phyloP scores from a whole-genome alignment of 129 eudicot genomes.

The Helichrysum umbraculigerum region DNA sequence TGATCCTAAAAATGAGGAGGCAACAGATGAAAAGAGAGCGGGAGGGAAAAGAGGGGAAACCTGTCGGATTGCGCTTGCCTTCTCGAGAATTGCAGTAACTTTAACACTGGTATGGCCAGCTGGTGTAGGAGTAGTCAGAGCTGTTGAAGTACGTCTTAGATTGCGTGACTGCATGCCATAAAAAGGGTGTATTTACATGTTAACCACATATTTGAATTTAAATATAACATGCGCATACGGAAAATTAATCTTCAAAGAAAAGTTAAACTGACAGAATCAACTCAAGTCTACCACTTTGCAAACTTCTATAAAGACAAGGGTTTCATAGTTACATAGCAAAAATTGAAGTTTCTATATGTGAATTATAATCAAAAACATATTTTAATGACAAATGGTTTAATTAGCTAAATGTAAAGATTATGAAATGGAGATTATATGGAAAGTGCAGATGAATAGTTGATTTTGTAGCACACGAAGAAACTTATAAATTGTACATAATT shows the following conservation, averaged over 20 bases:
- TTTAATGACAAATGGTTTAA: too few relatives aligned
- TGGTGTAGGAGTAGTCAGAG: conserved; percentile 47
- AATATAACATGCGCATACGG: conserved; percentile 9
- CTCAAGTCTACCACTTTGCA: background rate
- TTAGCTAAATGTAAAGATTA: background rate
- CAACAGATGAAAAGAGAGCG: background rate
- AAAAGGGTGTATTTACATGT: conserved; percentile 6
- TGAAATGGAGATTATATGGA: background rate
- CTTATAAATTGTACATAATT: background rate
- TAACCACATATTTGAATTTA: conserved; percentile 6
- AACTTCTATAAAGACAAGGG: conserved; percentile 7
- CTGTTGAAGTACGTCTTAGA: conserved; percentile 61
- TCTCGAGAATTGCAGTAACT: conserved; percentile 78
- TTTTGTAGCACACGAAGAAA: background rate
- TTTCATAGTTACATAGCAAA: background rate
- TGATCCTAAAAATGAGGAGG: background rate
- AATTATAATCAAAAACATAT: background rate
- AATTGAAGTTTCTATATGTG: too few relatives aligned
- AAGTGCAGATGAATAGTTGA: background rate
- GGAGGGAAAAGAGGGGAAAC: conserved; percentile 32
- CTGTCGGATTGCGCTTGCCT: conserved; percentile 92
- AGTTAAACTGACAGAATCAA: background rate
- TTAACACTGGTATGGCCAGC: conserved; percentile 44
- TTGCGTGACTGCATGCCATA: conserved; percentile 58
- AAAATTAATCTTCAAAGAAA: conserved; percentile 13